Evolutionary conservation across 495 filamentous ascomycete genomes (phyloP).

Genomic region (Lophiotrema nucula): DNA sequence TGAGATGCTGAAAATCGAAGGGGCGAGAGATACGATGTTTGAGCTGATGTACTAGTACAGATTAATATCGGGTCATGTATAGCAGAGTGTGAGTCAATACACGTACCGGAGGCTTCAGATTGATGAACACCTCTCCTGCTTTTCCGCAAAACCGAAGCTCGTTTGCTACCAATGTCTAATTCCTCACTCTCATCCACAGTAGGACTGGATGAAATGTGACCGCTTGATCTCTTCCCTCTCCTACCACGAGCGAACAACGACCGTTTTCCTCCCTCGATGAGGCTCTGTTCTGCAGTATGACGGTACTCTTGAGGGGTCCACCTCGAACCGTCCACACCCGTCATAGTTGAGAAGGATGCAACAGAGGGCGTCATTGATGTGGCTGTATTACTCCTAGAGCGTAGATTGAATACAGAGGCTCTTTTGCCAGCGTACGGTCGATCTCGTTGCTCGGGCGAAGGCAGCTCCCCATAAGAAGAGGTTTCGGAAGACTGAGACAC

Average conservation of each 20-base stretch:
- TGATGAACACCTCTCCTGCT: conserved; percentile 4
- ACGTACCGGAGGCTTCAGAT: conserved; percentile 23
- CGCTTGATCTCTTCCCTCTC: conserved; percentile 23
- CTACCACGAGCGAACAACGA: conserved; percentile 27
- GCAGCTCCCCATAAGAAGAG: conserved; percentile 23
- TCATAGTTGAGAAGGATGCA: conserved; percentile 23
- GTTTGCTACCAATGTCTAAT: conserved; percentile 10
- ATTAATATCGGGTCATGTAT: neutral
- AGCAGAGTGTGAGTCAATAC: no score
- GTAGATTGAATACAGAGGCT: conserved; percentile 32
- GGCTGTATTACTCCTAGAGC: conserved; percentile 34
- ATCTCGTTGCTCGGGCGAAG: conserved; percentile 25
- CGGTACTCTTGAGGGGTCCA: conserved; percentile 26
- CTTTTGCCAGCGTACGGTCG: conserved; percentile 21
- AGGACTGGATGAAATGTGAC: no score
- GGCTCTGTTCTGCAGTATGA: conserved; percentile 9
- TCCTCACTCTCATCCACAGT: conserved; percentile 19
- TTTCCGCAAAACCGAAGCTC: conserved; percentile 29
- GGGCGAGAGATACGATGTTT: conserved; percentile 67
- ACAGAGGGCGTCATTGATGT: conserved; percentile 30
- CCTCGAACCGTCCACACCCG: conserved; percentile 8
- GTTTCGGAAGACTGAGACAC: conserved; percentile 26
- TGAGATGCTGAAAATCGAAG: conserved; percentile 86
- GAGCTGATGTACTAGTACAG: conserved; percentile 43
- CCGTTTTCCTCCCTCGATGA: conserved; percentile 17